Evolutionary conservation across 352 stramenopile genomes (phyloP).

Genomic region (Globisporangium recalcitrans): DNA sequence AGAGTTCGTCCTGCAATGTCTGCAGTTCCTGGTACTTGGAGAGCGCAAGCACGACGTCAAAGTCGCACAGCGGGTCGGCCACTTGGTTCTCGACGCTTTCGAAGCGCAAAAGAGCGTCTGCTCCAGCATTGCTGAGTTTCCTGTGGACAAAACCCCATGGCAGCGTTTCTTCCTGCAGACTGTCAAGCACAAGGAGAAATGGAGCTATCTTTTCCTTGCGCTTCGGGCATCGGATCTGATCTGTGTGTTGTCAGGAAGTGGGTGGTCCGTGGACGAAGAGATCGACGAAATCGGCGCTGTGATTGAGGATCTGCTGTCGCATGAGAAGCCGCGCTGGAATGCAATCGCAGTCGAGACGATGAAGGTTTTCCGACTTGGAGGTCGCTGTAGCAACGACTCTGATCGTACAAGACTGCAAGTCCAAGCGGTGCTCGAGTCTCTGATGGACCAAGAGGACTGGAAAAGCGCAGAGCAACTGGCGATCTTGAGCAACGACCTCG

Average conservation of each 20-base stretch:
- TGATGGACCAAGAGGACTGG: constrained; percentile 44
- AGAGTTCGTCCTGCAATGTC: constrained; percentile 18
- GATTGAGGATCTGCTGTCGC: constrained; percentile 25
- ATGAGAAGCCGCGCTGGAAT: constrained; percentile 33
- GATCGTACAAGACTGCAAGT: constrained; percentile 3
- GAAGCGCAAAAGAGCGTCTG: constrained; percentile 17
- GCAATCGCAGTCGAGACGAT: constrained; percentile 43
- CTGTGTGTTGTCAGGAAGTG: background rate
- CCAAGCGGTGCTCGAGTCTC: constrained; percentile 19
- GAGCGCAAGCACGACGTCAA: constrained; percentile 24
- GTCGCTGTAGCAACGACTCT: background rate
- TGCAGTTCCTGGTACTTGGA: constrained; percentile 18
- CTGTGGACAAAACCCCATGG: background rate
- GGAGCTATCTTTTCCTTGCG: constrained; percentile 43
- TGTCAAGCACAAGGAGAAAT: constrained; percentile 21
- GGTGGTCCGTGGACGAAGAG: constrained; percentile 1
- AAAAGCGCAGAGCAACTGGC: constrained; percentile 39
- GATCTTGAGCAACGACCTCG: constrained; percentile 16
- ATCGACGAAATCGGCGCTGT: constrained; percentile 13
- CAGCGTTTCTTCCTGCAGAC: constrained; percentile 25
- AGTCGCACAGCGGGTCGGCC: constrained; percentile 40
- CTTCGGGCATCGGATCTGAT: constrained; percentile 34
- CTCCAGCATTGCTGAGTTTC: background rate
- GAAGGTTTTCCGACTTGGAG: constrained; percentile 26
- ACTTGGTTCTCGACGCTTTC: constrained; percentile 57